phyloP scores from a whole-genome alignment of 2,329 filamentous ascomycete genomes.

The Botryotinia calthae region DNA sequence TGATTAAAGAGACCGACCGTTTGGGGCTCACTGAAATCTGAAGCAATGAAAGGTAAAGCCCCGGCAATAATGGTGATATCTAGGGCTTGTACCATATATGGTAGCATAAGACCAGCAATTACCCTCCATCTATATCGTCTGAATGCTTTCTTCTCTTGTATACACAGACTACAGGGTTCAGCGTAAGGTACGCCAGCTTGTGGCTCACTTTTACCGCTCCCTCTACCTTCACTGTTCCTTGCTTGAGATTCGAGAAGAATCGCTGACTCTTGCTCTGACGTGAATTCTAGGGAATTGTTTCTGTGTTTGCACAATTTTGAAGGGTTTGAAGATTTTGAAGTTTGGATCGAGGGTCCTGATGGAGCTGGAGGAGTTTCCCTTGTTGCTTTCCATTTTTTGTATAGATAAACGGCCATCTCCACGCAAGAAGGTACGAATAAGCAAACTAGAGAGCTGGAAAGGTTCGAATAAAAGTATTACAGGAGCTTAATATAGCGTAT shows the following conservation, averaged over 20 bases:
- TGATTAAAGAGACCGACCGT: neutral
- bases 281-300: neutral
- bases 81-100: slow-evolving; percentile 60
- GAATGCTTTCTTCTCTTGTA: slow-evolving; percentile 37
- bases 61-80: slow-evolving; percentile 64
- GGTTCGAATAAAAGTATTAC: neutral
- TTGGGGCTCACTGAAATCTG: slow-evolving; percentile 54
- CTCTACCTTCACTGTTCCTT: neutral
- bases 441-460: neutral
- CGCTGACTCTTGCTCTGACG: neutral
- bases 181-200: neutral
- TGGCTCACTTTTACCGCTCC: neutral
- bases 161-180: slow-evolving; percentile 26
- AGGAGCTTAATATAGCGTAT: neutral
- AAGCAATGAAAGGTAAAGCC: slow-evolving; percentile 60
- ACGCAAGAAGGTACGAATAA: neutral
- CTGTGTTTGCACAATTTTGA: slow-evolving; percentile 14
- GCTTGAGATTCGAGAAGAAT: neutral
- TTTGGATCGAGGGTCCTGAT: neutral
- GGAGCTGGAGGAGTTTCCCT: neutral
- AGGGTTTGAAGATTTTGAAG: neutral
- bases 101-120: slow-evolving; percentile 56
- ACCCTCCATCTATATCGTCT: slow-evolving; percentile 57
- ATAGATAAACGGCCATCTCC: slow-evolving; percentile 12
- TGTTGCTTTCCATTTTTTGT: slow-evolving; percentile 14